Conservation (phyloP, 2,329 filamentous ascomycete genomes). For the Aureobasidium namibiae region DNA sequence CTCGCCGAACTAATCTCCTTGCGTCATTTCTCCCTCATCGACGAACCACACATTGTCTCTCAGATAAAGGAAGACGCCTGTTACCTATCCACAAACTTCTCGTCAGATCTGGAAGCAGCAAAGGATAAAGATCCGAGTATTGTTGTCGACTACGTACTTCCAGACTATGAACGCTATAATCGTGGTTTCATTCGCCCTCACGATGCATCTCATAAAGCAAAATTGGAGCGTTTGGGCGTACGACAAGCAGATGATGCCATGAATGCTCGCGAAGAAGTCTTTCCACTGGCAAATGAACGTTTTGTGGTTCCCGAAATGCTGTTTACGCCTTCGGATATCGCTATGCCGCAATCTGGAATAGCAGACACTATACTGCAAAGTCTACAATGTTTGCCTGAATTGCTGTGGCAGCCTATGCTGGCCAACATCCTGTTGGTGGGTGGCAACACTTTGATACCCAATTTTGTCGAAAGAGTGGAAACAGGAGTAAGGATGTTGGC, state of each 20-base stretch:
- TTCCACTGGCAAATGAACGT: slow-evolving; percentile 85
- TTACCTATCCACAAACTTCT: slow-evolving; percentile 73
- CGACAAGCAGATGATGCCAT: slow-evolving; percentile 18
- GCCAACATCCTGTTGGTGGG: slow-evolving; percentile 86
- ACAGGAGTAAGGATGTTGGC: slow-evolving; percentile 23
- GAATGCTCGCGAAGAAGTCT: slow-evolving; percentile 59
- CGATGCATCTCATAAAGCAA: slow-evolving; percentile 56
- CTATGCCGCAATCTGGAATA: slow-evolving; percentile 73
- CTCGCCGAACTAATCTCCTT: slow-evolving; percentile 82
- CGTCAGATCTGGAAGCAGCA: slow-evolving; percentile 65
- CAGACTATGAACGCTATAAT: slow-evolving; percentile 59
- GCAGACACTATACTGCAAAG: slow-evolving; percentile 76
- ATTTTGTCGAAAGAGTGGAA: slow-evolving; percentile 67
- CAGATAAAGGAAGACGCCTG: slow-evolving; percentile 90
- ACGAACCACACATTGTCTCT: slow-evolving; percentile 88
- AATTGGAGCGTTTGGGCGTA: slow-evolving; percentile 40
- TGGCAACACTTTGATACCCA: slow-evolving; percentile 70
- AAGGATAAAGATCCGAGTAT: slow-evolving; percentile 55
- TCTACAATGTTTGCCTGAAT: slow-evolving; percentile 64
- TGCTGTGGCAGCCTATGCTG: slow-evolving; percentile 72
- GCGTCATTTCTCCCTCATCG: slow-evolving; percentile 90
- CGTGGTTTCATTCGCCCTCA: slow-evolving; percentile 70
- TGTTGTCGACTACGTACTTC: slow-evolving; percentile 84
- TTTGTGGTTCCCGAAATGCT: slow-evolving; percentile 85
- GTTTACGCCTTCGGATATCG: slow-evolving; percentile 79